Evolutionary conservation across 2,329 filamentous ascomycete genomes (phyloP).

Genomic region (Trichoderma sp.): DNA sequence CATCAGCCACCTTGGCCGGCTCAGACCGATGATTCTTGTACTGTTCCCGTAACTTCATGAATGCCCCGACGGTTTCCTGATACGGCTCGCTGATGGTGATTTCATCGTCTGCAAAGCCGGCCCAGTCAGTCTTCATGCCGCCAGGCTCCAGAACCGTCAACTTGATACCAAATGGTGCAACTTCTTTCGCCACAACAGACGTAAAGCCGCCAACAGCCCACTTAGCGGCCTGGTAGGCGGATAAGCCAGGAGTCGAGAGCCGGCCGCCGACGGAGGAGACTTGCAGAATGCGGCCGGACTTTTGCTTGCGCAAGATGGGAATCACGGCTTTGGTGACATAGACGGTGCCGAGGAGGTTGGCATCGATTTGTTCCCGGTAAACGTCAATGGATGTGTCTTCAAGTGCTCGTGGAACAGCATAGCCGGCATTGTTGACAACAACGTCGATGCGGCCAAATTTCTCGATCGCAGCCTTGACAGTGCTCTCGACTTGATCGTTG

Average conservation of each 20-base stretch:
- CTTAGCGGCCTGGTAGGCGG: constrained; percentile 44
- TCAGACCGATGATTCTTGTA: constrained; percentile 22
- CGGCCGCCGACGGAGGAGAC: constrained; percentile 44
- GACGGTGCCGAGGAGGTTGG: constrained; percentile 61
- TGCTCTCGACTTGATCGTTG: constrained; percentile 41
- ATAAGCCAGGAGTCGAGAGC: constrained; percentile 37
- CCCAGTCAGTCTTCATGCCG: constrained; percentile 46
- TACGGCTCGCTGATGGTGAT: constrained; percentile 40
- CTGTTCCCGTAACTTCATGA: constrained; percentile 22
- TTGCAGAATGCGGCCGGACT: constrained; percentile 42
- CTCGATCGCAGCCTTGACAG: constrained; percentile 42
- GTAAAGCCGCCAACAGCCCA: constrained; percentile 45
- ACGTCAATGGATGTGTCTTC: constrained; percentile 53
- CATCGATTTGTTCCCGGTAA: constrained; percentile 56
- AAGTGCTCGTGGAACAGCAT: constrained; percentile 54
- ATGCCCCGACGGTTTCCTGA: constrained; percentile 38
- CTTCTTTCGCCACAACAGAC: constrained; percentile 40
- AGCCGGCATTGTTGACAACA: constrained; percentile 63
- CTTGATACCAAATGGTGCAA: constrained; percentile 42
- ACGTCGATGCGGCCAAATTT: constrained; percentile 60
- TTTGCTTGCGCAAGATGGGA: constrained; percentile 38
- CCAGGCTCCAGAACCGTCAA: constrained; percentile 45
- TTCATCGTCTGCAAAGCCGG: constrained; percentile 34
- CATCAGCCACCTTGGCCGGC: constrained; percentile 33
- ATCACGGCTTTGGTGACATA: constrained; percentile 51